phyloP scores from a whole-genome alignment of 331 rosid genomes.

The Saraca asoca region DNA sequence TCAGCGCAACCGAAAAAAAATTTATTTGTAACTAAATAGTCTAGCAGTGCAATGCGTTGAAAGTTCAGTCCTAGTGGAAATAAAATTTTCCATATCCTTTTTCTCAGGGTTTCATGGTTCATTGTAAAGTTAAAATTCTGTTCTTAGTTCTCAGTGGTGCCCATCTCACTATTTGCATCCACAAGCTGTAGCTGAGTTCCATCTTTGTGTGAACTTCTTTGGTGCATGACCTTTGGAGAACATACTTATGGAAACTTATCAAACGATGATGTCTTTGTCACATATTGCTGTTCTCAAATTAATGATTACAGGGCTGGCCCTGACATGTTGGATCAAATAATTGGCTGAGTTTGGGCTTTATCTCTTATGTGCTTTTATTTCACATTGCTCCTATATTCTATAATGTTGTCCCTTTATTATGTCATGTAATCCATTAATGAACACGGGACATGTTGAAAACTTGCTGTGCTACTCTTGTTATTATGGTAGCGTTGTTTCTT shows the following conservation, averaged over 20 bases:
- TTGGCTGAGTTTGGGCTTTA: neutral
- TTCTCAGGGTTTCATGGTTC: neutral
- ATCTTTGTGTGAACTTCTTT: too few species aligned
- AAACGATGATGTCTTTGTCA: neutral
- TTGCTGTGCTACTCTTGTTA: slow-evolving; percentile 10
- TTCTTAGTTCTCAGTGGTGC: neutral
- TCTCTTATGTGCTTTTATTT: slow-evolving; percentile 19
- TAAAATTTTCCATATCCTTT: neutral
- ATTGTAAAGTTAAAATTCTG: slow-evolving; percentile 15
- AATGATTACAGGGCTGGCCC: neutral
- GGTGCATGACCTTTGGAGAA: neutral
- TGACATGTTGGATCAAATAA: neutral
- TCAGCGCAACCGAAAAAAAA: slow-evolving; percentile 5
- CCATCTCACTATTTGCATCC: neutral
- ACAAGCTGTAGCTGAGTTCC: neutral
- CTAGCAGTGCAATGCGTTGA: slow-evolving; percentile 15
- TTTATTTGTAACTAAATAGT: slow-evolving; percentile 21
- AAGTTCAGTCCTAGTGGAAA: slow-evolving; percentile 14
- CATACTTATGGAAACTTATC: neutral
- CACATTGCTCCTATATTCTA: neutral
- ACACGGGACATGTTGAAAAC: neutral
- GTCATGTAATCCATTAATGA: slow-evolving; percentile 2
- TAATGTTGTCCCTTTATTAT: too few species aligned
- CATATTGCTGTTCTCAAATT: slow-evolving; percentile 1
- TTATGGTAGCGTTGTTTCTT: neutral